These are phyloP conservation scores for Trichophyton schoenleinii DNA, from an alignment of 2,329 filamentous ascomycete genomes.

Conservation along the genomic window DNA sequence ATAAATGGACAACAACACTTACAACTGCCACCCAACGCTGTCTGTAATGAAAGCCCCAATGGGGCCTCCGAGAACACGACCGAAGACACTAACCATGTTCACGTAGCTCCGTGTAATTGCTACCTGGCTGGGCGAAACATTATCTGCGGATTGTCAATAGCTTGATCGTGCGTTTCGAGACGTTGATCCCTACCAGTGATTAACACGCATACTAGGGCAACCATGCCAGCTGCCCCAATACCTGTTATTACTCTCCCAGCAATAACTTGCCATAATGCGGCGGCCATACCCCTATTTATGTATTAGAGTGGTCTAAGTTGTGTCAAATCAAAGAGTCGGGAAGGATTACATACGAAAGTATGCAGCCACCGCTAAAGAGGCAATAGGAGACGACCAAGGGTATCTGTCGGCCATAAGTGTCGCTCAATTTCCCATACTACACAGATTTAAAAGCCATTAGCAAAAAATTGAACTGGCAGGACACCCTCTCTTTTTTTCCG, in stretches of 20 bases:
- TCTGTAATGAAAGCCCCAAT: background rate
- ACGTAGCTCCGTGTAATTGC: background rate
- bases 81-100: background rate
- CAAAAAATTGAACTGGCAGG: background rate
- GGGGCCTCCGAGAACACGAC: background rate
- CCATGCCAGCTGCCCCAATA: slow-evolving; percentile 2
- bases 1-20: background rate
- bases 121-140: background rate
- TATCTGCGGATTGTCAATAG: background rate
- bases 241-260: background rate
- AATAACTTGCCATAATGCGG: background rate
- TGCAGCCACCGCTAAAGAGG: background rate
- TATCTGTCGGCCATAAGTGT: background rate
- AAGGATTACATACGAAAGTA: background rate
- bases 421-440: background rate
- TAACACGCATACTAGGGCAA: background rate
- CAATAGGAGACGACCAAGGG: background rate
- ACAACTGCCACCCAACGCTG: background rate
- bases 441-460: background rate
- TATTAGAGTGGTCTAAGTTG: background rate
- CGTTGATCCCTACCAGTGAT: background rate
- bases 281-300: background rate
- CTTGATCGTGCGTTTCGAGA: background rate
- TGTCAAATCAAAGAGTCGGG: background rate
- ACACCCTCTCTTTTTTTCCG: background rate